These are phyloP conservation scores for Emericellopsis cladophorae DNA, from an alignment of 2,329 filamentous ascomycete genomes.

Conservation along the genomic window DNA sequence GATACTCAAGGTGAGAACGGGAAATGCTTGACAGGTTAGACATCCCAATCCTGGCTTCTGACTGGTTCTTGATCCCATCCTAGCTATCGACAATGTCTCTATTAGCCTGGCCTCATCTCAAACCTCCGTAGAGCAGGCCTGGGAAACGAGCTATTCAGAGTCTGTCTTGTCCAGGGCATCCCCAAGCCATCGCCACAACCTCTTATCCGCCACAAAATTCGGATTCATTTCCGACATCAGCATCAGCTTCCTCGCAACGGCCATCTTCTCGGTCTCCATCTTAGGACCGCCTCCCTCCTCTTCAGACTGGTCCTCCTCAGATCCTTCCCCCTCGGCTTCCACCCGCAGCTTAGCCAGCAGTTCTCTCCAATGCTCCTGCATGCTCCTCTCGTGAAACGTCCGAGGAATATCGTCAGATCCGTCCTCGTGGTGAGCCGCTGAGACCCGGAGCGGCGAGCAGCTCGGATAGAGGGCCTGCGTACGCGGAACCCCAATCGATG, in stretches of 20 bases:
- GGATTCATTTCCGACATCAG: slow-evolving; percentile 3
- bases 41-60: too few relatives aligned
- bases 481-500: slow-evolving; percentile 10
- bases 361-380: slow-evolving; percentile 1
- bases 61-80: too few relatives aligned
- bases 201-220: slow-evolving; percentile 2
- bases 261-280: neutral
- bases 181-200: slow-evolving; percentile 3
- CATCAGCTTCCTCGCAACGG: slow-evolving; percentile 3
- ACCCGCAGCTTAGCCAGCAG: slow-evolving; percentile 2
- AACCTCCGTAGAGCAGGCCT: too few relatives aligned
- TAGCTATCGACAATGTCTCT: too few relatives aligned
- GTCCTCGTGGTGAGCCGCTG: neutral
- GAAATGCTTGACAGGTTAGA: too few relatives aligned
- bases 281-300: neutral
- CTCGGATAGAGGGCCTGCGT: neutral
- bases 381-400: slow-evolving; percentile 2
- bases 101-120: too few relatives aligned
- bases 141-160: too few relatives aligned
- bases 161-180: too few relatives aligned
- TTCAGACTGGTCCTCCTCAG: neutral
- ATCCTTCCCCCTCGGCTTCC: slow-evolving; percentile 2
- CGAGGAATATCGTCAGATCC: slow-evolving; percentile 1
- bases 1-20: too few relatives aligned
- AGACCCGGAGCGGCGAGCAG: slow-evolving; percentile 5